phyloP scores from a whole-genome alignment of 139 green algal genomes.

The Astrephomene gubernaculifera region DNA sequence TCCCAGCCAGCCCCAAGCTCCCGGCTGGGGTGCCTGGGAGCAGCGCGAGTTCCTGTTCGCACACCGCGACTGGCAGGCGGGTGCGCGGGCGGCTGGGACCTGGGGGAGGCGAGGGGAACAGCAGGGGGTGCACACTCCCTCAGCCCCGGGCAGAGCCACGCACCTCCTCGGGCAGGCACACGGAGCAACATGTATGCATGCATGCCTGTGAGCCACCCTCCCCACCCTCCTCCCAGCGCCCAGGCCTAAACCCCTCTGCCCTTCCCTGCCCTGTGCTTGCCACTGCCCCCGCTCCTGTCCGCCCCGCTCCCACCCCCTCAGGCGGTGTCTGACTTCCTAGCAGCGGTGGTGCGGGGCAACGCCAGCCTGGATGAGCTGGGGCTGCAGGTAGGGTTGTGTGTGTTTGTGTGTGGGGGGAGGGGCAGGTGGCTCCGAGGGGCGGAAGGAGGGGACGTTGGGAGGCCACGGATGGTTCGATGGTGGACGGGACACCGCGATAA shows the following conservation, averaged over 20 bases:
- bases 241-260: not conserved
- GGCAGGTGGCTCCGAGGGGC: too few species aligned
- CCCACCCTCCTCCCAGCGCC: too few species aligned
- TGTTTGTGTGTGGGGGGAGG: not conserved
- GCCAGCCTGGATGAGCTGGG: not conserved
- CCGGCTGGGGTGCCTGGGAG: conserved; percentile 7
- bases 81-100: not conserved
- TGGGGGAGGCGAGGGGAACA: not conserved
- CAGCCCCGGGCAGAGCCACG: not conserved
- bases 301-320: not conserved
- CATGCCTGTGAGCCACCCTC: not conserved
- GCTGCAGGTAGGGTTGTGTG: not conserved
- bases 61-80: conserved; percentile 29
- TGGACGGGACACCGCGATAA: too few species aligned
- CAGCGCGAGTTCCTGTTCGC: not conserved
- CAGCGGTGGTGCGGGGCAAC: not conserved
- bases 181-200: not conserved
- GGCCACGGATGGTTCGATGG: too few species aligned
- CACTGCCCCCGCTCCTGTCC: not conserved
- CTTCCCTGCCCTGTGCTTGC: not conserved
- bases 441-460: too few species aligned
- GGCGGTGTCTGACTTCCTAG: conserved; percentile 6
- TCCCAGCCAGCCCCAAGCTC: not conserved
- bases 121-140: not conserved
- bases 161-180: not conserved